Base-by-base conservation (phyloP, 495 filamentous ascomycete genomes). In the Aspergillus olivimuriae region DNA sequence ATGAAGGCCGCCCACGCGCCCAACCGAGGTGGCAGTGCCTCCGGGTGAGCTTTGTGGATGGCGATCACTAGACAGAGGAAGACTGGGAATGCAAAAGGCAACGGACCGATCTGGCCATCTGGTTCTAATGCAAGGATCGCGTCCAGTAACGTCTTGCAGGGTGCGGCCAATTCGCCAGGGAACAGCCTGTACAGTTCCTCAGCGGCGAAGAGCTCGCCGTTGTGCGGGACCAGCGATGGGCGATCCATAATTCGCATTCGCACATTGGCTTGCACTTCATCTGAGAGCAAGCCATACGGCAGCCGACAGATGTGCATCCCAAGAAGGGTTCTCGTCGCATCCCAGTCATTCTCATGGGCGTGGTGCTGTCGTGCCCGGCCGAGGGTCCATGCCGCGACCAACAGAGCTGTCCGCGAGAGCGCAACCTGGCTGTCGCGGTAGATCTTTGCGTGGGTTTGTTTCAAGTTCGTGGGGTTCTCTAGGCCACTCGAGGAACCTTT, bases 361-460 rank as follows among this genome's bases (percentile, higher is more conserved):
- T 39, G 33, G 22, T 68, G 66, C 11, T 57, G 51, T 8, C 60
- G 54, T 0, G 66, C 65, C 5, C 65, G 62, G 5, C 51, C 44
- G 14, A 73, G 47, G 3, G 61, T 62, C 66, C 66, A 73, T 14
- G 65, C 51, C 0, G 64, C 64, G 21, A 73, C 58, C 20, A 70
- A 49, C 12, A 69, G 47, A 0, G 70, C 70, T n/a, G 62, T 56
- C 42, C 67, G 53, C 8, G 69, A 69, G 11, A 73, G 41, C 24
- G 47, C 47, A 18, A 69, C 63, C 36, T 65, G 70, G 14, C 67
- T 59, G 16, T 72, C 59, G 16, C 70, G 65, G 50, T 71, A 73
- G n/a, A 65, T 49, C 19, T 69, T 61, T 2, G 62, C 64, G 41
- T 66, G 65, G 0, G 35, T 63, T 33, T 72, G 70, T 31, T 69